Base-by-base conservation (phyloP, 768 basidiomycete species). In the Kwoniella heveanensis region DNA sequence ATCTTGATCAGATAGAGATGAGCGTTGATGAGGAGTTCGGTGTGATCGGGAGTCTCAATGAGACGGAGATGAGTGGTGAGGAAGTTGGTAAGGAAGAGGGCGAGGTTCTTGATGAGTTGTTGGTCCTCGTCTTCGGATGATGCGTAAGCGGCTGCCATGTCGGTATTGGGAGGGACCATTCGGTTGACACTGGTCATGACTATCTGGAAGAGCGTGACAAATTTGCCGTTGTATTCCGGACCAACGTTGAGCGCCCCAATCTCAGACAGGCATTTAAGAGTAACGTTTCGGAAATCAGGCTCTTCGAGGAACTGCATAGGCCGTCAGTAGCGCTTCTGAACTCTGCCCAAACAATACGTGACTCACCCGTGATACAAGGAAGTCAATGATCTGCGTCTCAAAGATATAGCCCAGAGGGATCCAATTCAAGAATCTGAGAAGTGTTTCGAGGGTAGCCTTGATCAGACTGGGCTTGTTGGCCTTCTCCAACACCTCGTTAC, bases 361-460 rank as follows among this genome's bases (percentile, higher is more conserved):
- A 10, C 90, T 81, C 82, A 96, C 94, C 71, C 95, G 86, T 76
- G 88, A 89, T 32, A 98, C 85, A 19, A 99, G 84, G 58, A 91
- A 85, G 80, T 99, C 96, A 66, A 98, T 97, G 71, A 99, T 89
- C 36, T 89, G 91, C 0, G 96, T 98, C 82, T 98, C 96, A 74
- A 98, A 99, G 71, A 99, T 97, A 79, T 95, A 99, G 22, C 95
- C 96, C 54, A 99, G 83, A 53, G 96, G 96, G 74, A 99, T 99
- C 96, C 96, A 98, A 80, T 97, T 97, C 72, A 99, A 82, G 85
- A 99, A 99, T 57, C 92, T 85, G 66, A 98, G 84, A 19, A 99
- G 83, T 0, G 96, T 97, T 80, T 98, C 95, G 67, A 99, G 83
- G 1, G 95, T 98, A 17, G 89, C 90, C 80, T 86, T 93, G 83